Percentiles rank a stretch among this genome's conserved stretches.
Conservation (phyloP, 225 moss, liverwort and hornwort genomes). For the Rhytidiadelphus loreus region DNA sequence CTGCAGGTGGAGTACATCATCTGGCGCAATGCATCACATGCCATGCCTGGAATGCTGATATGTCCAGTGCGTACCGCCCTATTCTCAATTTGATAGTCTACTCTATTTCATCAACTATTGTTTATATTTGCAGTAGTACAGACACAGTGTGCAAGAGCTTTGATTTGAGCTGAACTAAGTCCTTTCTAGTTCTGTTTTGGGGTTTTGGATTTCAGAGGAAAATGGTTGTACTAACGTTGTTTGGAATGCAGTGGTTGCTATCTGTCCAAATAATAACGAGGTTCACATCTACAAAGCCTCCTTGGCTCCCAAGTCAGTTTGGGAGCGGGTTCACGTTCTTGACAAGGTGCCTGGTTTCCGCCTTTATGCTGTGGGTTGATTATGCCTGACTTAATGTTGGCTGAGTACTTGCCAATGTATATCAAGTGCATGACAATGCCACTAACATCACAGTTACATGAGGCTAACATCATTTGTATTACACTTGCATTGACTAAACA, state of each 20-base stretch:
- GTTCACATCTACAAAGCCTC: constrained; percentile 93
- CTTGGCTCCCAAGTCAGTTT: constrained; percentile 48
- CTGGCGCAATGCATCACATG: constrained; percentile 85
- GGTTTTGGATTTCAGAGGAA: not conserved
- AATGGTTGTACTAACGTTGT: not conserved
- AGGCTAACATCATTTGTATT: not conserved
- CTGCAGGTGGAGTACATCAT: constrained; percentile 90
- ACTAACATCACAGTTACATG: not conserved
- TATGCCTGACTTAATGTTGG: not conserved
- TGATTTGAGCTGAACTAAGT: not conserved
- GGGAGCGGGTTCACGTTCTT: constrained; percentile 79
- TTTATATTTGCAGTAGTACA: not conserved
- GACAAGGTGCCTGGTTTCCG: constrained; percentile 50
- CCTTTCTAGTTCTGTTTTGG: not conserved
- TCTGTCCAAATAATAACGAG: constrained; percentile 85
- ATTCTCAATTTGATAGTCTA: not conserved
- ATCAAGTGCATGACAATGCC: not conserved
- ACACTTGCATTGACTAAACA: not conserved
- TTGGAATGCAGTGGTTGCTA: constrained; percentile 72
- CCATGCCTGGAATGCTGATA: constrained; percentile 96
- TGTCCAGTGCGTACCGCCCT: constrained; percentile 47
- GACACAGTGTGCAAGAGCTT: not conserved
- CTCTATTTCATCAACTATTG: not conserved
- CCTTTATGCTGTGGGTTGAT: not conserved
- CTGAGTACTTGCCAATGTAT: not conserved